Percentiles rank a stretch among this genome's conserved stretches.
Evolutionary conservation across 2,329 filamentous ascomycete species (phyloP).

Genomic region (Thelonectria blattea): DNA sequence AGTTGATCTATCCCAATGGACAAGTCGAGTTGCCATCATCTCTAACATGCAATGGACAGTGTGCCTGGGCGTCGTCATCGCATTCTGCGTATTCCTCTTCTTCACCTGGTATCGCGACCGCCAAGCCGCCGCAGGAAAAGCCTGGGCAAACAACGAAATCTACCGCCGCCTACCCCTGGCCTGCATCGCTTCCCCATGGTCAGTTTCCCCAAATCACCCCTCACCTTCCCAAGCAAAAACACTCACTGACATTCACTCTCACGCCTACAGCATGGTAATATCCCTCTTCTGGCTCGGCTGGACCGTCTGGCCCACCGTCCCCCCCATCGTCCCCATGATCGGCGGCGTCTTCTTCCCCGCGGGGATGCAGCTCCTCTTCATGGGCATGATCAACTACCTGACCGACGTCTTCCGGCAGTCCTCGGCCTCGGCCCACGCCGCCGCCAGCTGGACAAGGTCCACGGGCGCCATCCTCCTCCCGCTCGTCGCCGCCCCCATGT

Average conservation of each 20-base stretch:
- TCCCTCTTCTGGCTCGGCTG: slow-evolving; percentile 67
- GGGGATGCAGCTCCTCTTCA: slow-evolving; percentile 43
- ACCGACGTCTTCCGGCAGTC: slow-evolving; percentile 42
- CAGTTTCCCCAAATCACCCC: slow-evolving; percentile 45
- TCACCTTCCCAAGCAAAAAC: slow-evolving; percentile 50
- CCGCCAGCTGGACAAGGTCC: slow-evolving; percentile 43
- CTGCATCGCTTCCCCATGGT: slow-evolving; percentile 67
- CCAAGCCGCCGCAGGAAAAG: slow-evolving; percentile 33
- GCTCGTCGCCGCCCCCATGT: slow-evolving; percentile 43
- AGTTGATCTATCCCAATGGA: too few relatives aligned
- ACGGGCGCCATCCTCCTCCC: slow-evolving; percentile 43
- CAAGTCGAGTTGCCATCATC: not conserved
- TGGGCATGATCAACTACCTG: slow-evolving; percentile 45
- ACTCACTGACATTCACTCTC: slow-evolving; percentile 24
- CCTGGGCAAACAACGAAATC: slow-evolving; percentile 43
- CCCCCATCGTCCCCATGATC: slow-evolving; percentile 46
- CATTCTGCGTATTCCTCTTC: slow-evolving; percentile 33
- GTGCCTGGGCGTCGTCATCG: slow-evolving; percentile 32
- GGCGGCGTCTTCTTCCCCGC: slow-evolving; percentile 52
- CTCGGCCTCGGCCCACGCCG: slow-evolving; percentile 45
- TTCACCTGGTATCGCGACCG: slow-evolving; percentile 41
- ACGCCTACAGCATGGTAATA: slow-evolving; percentile 54
- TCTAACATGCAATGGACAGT: slow-evolving; percentile 25
- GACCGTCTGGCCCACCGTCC: slow-evolving; percentile 52
- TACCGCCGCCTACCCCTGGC: slow-evolving; percentile 48